Percentiles rank a stretch among this genome's conserved stretches.
Conservation (phyloP, 208 protist genomes). For the Wallacemonas sp. region DNA sequence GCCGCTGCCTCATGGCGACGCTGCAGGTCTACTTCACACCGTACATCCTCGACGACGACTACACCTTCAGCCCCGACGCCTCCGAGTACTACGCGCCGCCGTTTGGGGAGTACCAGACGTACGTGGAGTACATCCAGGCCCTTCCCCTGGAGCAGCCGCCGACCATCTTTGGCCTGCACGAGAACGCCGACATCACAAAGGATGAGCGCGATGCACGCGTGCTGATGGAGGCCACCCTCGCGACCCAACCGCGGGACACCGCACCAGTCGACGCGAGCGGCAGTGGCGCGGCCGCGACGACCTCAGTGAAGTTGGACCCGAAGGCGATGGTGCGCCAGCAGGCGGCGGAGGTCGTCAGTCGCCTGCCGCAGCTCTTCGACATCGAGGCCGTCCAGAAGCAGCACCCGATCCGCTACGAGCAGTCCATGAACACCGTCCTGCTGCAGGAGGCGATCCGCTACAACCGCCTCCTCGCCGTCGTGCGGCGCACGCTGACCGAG, state of each 20-base stretch:
- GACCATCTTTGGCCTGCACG: slow-evolving; percentile 93
- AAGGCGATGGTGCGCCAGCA: slow-evolving; percentile 84
- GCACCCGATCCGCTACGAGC: slow-evolving; percentile 91
- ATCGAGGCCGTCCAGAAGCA: slow-evolving; percentile 84
- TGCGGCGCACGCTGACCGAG: slow-evolving; percentile 92
- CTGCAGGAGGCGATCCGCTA: slow-evolving; percentile 93
- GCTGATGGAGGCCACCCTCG: slow-evolving; percentile 85
- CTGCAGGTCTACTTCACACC: slow-evolving; percentile 86
- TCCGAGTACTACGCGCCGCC: slow-evolving; percentile 84
- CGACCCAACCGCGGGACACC: slow-evolving; percentile 86
- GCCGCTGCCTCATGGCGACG: slow-evolving; percentile 91
- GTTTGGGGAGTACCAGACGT: slow-evolving; percentile 81
- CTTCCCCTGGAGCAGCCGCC: slow-evolving; percentile 85
- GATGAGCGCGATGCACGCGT: slow-evolving; percentile 89
- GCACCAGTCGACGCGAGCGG: neutral
- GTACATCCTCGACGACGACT: slow-evolving; percentile 90
- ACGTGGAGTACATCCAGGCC: slow-evolving; percentile 85
- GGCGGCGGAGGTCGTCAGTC: slow-evolving; percentile 84
- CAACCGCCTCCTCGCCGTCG: slow-evolving; percentile 92
- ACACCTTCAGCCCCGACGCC: slow-evolving; percentile 86
- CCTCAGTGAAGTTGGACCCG: slow-evolving; percentile 63
- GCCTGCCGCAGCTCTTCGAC: slow-evolving; percentile 89
- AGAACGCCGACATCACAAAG: slow-evolving; percentile 96
- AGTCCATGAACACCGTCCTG: slow-evolving; percentile 97
- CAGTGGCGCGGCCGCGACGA: neutral